Evolutionary conservation across 2,329 filamentous ascomycete species (phyloP).

Genomic region (Claviceps digitariae): DNA sequence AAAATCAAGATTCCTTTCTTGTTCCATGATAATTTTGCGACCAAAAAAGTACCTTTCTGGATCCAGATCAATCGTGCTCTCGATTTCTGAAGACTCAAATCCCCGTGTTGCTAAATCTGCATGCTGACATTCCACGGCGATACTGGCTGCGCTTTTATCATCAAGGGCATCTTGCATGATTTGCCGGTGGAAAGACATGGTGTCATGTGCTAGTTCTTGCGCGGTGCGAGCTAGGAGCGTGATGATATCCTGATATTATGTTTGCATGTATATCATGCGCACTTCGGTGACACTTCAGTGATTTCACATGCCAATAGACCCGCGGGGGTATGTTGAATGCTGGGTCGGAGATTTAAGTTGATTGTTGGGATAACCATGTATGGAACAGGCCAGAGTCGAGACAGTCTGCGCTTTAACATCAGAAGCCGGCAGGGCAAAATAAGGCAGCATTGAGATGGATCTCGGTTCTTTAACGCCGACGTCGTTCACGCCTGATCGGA

Average conservation of each 20-base stretch:
- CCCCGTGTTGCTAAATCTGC: neutral
- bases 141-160: neutral
- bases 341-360: neutral
- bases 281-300: neutral
- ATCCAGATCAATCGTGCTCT: neutral
- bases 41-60: neutral
- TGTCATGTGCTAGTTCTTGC: neutral
- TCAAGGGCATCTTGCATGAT: neutral
- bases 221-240: neutral
- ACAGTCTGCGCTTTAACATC: neutral
- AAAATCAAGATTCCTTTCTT: constrained; percentile 26
- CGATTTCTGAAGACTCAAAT: neutral
- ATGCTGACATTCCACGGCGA: neutral
- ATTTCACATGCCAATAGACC: neutral
- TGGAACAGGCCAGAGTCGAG: neutral
- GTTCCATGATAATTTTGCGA: neutral
- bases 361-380: neutral
- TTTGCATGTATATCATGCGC: neutral
- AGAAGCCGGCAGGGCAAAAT: neutral
- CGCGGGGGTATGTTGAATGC: neutral
- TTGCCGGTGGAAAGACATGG: neutral
- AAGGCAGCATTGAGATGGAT: neutral
- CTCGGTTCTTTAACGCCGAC: neutral
- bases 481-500: neutral
- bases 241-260: neutral